These are phyloP conservation scores for Fusarium fracticaudum DNA, from an alignment of 2,329 filamentous ascomycete species.

Conservation along the genomic window DNA sequence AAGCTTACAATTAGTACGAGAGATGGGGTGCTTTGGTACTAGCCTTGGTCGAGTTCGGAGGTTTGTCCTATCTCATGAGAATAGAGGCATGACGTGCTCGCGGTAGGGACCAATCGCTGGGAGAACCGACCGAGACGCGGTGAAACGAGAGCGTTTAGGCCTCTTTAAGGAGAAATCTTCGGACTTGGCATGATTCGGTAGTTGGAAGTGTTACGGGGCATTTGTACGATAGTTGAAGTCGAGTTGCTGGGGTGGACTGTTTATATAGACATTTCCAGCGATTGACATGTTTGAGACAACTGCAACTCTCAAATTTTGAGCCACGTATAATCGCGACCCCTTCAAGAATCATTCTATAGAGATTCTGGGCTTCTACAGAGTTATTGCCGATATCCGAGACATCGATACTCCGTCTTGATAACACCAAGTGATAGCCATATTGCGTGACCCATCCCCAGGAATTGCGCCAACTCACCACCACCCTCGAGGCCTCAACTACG, in stretches of 20 bases:
- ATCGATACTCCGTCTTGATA: not conserved
- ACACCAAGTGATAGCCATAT: constrained; percentile 12
- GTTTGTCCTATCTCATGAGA: constrained; percentile 15
- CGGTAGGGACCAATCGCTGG: constrained; percentile 34
- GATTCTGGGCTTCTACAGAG: fast-evolving
- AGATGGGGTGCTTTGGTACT: not conserved
- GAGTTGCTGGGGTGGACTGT: not conserved
- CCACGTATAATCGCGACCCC: fast-evolving
- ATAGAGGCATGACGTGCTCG: constrained; percentile 38
- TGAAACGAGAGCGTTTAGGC: not conserved
- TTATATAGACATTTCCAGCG: not conserved
- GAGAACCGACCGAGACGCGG: constrained; percentile 35
- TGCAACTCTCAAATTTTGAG: not conserved
- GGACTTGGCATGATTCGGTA: not conserved
- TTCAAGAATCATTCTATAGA: fast-evolving
- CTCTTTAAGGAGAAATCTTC: not conserved
- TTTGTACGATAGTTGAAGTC: not conserved
- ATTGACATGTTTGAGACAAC: not conserved
- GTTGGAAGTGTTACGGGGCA: not conserved
- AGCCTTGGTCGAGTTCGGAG: constrained; percentile 13
- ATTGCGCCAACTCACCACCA: constrained; percentile 37
- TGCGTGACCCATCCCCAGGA: constrained; percentile 39
- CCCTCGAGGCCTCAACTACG: not conserved
- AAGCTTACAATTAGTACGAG: not conserved
- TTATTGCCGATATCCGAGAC: not conserved